A percentile compares a stretch with the other conserved stretches of the same genome.
Conservation (phyloP, 805 yeast genomes). For the Barnettozyma sp. region DNA sequence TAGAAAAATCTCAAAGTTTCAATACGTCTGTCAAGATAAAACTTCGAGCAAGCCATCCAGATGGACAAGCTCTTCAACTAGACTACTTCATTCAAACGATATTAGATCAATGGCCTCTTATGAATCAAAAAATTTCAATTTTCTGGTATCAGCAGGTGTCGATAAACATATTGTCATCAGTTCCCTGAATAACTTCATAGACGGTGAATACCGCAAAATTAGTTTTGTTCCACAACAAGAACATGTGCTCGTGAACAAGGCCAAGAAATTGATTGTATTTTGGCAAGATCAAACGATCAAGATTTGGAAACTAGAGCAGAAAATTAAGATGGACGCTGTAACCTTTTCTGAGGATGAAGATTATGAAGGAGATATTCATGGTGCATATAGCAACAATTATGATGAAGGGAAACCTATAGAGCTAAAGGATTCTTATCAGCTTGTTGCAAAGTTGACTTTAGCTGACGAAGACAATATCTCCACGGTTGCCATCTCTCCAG, state of each 20-base stretch:
- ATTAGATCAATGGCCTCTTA: constrained; percentile 67
- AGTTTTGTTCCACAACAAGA: constrained; percentile 54
- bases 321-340: constrained; percentile 8
- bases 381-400: too few relatives aligned
- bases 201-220: constrained; percentile 65
- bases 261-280: constrained; percentile 50
- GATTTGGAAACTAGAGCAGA: constrained; percentile 59
- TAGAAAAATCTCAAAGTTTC: constrained; percentile 74
- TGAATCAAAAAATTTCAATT: constrained; percentile 60
- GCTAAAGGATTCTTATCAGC: constrained; percentile 37
- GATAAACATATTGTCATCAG: constrained; percentile 61
- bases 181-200: constrained; percentile 58
- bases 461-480: constrained; percentile 78
- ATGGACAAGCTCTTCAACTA: constrained; percentile 73
- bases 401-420: constrained; percentile 16
- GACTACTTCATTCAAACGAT: constrained; percentile 82
- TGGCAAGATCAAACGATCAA: constrained; percentile 82
- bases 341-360: constrained; percentile 22
- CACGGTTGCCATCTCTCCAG: constrained; percentile 55
- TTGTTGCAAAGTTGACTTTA: constrained; percentile 59
- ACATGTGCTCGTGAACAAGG: constrained; percentile 41
- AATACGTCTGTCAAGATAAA: constrained; percentile 35
- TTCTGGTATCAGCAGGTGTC: constrained; percentile 78
- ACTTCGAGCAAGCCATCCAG: constrained; percentile 26
- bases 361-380: too few relatives aligned